Evolutionary conservation across 768 basidiomycete genomes (phyloP), one percentile per base, ranked within the genome.

Genomic region (Russula olivacea): DNA sequence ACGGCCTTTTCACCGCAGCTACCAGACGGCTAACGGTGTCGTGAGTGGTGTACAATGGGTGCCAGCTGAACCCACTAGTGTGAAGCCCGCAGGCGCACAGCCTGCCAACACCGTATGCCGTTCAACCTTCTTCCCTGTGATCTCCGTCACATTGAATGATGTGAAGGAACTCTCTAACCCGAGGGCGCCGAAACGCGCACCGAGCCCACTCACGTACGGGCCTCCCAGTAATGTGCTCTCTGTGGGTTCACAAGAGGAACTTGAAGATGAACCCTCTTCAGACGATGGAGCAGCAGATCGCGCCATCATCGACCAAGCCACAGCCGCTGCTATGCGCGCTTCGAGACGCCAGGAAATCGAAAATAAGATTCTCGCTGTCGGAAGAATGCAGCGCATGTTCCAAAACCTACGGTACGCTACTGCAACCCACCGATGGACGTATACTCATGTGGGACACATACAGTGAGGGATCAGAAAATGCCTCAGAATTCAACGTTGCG

Each of bases 201-300:
- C n/a, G n/a, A n/a, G n/a, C n/a, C n/a, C n/a, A n/a, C n/a, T n/a
- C n/a, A n/a, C n/a, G n/a, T n/a, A n/a, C n/a, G n/a, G n/a, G n/a
- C n/a, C n/a, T n/a, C n/a, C n/a, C n/a, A n/a, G n/a, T n/a, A n/a
- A n/a, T n/a, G n/a, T n/a, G n/a, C 82, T 99, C 25, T 92, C 94
- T 71, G 93, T 93, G 17, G 98, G 95, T 76, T 92, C 89, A 58
- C 92, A 95, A 74, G 95, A 98, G 72, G 97, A 98, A 74, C 83
- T 98, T 11, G 93, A 96, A 69, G 92, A 95, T 71, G 80, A 79
- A 45, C 56, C 58, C 28, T 66, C 58, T 8, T 66, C 61, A 21
- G 87, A 89, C 60, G 86, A 87, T 34, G 70, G 69, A 14, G 81
- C 79, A 43, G 52, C 52, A 5, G 48, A 48, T 15, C 55, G 48